These are phyloP conservation scores for Fusarium nodosum DNA, from an alignment of 2,329 filamentous ascomycete species.

Conservation along the genomic window DNA sequence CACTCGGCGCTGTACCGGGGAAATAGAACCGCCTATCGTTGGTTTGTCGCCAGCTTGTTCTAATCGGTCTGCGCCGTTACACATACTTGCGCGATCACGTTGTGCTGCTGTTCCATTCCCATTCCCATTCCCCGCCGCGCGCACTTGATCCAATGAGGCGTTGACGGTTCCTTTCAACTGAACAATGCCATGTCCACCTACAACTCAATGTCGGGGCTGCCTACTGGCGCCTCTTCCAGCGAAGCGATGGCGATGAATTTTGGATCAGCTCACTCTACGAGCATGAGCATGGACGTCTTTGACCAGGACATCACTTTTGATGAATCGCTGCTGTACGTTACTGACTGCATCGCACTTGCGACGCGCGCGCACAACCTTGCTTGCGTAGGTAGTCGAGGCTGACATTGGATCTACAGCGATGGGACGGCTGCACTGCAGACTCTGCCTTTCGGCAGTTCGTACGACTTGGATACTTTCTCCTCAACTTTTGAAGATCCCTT, in stretches of 20 bases:
- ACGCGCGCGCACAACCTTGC: constrained; percentile 28
- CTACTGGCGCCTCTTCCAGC: constrained; percentile 59
- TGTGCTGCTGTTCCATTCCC: constrained; percentile 39
- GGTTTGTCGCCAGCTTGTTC: constrained; percentile 11
- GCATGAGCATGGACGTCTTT: constrained; percentile 64
- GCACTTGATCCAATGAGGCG: constrained; percentile 47
- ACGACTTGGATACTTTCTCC: constrained; percentile 72
- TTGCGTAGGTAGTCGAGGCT: constrained; percentile 22
- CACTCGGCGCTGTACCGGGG: constrained; percentile 28
- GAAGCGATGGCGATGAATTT: constrained; percentile 64
- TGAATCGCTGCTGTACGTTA: constrained; percentile 66
- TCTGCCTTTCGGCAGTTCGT: constrained; percentile 69
- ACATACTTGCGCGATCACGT: constrained; percentile 34
- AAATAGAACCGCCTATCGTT: constrained; percentile 11
- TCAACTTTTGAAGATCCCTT: constrained; percentile 76
- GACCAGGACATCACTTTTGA: constrained; percentile 68
- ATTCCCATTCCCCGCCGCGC: constrained; percentile 28
- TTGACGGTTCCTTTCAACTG: constrained; percentile 51
- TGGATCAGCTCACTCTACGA: constrained; percentile 52
- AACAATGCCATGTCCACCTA: constrained; percentile 70
- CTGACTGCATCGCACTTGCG: constrained; percentile 23
- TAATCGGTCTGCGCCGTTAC: constrained; percentile 26
- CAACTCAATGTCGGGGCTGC: constrained; percentile 68
- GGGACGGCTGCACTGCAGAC: constrained; percentile 51
- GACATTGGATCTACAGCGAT: constrained; percentile 50